Evolutionary conservation across 2,329 filamentous ascomycete genomes (phyloP), one percentile per base, ranked within the genome.

Genomic region (Leptoxyphium fumago): DNA sequence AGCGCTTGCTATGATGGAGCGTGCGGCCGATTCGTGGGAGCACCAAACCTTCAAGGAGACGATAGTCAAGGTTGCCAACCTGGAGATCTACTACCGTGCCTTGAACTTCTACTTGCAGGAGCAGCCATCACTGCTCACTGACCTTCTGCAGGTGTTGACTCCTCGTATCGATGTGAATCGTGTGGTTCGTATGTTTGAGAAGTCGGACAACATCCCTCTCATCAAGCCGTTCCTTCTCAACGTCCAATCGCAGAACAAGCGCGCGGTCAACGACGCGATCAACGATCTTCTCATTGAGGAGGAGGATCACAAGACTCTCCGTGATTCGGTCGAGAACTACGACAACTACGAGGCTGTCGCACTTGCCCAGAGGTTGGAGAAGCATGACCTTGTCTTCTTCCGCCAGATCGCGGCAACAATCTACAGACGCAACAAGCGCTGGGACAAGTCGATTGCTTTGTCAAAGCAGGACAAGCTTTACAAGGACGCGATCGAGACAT

Each of bases 11-110:
- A 94, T 98, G 71, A 98, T 98, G 77, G 91, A 98, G 71, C 85
- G 87, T 54, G 84, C 91, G 10, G 82, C 93, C 52, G 93, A 96
- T 71, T 88, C 91, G 1, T 98, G 91, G 91, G 93, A 98, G 64
- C 91, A 98, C 68, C 87, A 95, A 63, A 91, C 93, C 41, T 98
- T 98, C 80, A 98, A 98, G 74, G 93, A 98, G 61, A 96, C 94
- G 42, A 75, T 94, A 45, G 80, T 94, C 68, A 98, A 98, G 76
- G 89, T 95, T 52, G 85, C 88, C 58, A 98, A 98, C 68, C 69
- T 98, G 59, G 93, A 98, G 67, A 98, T 98, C 57, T 98, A 96
- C 72, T 98, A 98, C 74, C 84, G 89, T 43, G 86, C 85, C 26
- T 75, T 96, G 60, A 94, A 89, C 70, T 95, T 95, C 68, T 96